phyloP scores from a whole-genome alignment of 345 rosid species.

The Bruguiera sexangula region DNA sequence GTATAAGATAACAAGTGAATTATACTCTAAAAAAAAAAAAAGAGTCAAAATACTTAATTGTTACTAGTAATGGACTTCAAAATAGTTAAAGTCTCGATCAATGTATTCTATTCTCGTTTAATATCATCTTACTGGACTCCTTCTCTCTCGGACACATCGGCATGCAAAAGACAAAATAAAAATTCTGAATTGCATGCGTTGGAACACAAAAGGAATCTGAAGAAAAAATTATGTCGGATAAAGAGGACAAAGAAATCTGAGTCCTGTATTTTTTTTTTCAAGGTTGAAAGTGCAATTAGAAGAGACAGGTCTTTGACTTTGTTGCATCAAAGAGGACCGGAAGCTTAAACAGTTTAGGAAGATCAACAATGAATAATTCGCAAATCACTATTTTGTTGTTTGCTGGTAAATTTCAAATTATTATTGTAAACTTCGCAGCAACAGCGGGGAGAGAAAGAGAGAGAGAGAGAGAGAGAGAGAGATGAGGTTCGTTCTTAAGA shows the following conservation, averaged over 20 bases:
- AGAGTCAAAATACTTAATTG: too few species aligned
- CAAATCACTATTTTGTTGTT: constrained; percentile 24
- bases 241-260: not conserved
- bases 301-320: not conserved
- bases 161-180: too few species aligned
- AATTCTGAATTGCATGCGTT: not conserved
- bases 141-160: not conserved
- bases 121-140: not conserved
- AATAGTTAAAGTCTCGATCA: not conserved
- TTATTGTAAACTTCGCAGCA: not conserved
- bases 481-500: too few species aligned
- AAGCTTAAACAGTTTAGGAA: constrained; percentile 8
- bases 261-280: not conserved
- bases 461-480: not conserved
- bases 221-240: not conserved
- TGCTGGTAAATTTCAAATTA: constrained; percentile 18
- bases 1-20: too few species aligned
- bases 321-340: not conserved
- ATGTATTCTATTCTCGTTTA: not conserved
- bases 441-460: not conserved
- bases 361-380: constrained; percentile 8
- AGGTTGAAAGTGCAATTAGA: not conserved
- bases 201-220: not conserved
- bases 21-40: too few species aligned
- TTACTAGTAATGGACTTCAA: too few species aligned